Base-by-base conservation (phyloP, 495 filamentous ascomycete species). In the Annulohypoxylon moriforme region DNA sequence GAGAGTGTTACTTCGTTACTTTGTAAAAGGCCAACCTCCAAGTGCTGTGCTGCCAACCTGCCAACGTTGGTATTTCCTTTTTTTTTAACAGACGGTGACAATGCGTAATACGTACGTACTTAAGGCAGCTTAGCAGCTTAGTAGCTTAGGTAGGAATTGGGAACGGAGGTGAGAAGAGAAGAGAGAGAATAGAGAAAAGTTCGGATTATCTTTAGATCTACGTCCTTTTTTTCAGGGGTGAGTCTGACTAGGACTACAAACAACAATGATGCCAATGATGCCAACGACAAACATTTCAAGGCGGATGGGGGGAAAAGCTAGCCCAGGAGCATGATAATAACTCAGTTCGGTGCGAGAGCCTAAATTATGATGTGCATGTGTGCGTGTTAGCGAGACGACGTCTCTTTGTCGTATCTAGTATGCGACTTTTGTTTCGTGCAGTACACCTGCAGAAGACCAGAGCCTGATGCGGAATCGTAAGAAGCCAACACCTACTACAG, bases 141-240 rank as follows among this genome's bases (percentile, higher is more conserved):
- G n/a, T n/a, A n/a, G n/a, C n/a, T n/a, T n/a, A n/a, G n/a, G n/a
- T n/a, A n/a, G n/a, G n/a, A n/a, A n/a, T n/a, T n/a, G n/a, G 33
- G 46, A 42, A 60, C 42, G 22, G 42, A 42, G 20, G 22, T 63
- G 31, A 47, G 36, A 31, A 40, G 18, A 60, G 25, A 59, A 34
- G 36, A 25, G 13, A 59, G 36, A 55, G 49, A 64, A n/a, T n/a
- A n/a, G 62, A 47, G 11, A 18, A 49, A 53, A 16, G 24, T 63
- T 61, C 50, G 42, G 66, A 18, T 59, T 59, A 33, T 65, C 40
- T 20, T 20, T 14, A 38, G 13, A 46, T 46, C 44, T 68, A 68
- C 55, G 60, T 73, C 65, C 65, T 73, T 68, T 73, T n/a, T 6
- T 66, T 61, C 60, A 66, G 65, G 70, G 70, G 70, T 56, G 65